Evolutionary conservation across 345 rosid species (phyloP), one percentile per base, ranked within the genome.

Genomic region (Ricinus communis): DNA sequence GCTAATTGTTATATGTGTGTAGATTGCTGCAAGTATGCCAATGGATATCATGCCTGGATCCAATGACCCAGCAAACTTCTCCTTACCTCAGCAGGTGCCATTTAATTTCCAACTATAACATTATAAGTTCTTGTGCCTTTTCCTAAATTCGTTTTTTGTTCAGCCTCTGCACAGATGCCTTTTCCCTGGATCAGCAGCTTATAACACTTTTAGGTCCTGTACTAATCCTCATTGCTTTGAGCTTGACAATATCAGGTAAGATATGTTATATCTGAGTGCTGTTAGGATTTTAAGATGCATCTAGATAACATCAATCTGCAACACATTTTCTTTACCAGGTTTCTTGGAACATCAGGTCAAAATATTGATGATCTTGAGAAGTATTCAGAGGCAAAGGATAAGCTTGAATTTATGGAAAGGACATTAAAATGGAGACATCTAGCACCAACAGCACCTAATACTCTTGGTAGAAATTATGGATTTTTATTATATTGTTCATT

Each of bases 281-380:
- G 11, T 61, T 5, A 62, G 19, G 6, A 52, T 43, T 1, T 46
- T 63, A n/a, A 31, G 45, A 76, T 68, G 30, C 62, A 61, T 58
- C 49, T 21, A 46, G 70, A 52, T 72, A 49, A 15, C 13, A 38
- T 51, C 33, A 24, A 47, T 24, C n/a, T 21, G 40, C 21, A 21
- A 15, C 4, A 30, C 27, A 6, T 33, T 45, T 33, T 67, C 38
- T 47, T 72, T 74, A 75, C 30, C 72, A 96, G 98, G 77, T 91
- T 96, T 85, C 98, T 96, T 75, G 97, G 99, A 82, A 96, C 99
- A 30, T 96, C 99, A n/a, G 99, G 98, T 76, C 98, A 96, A 81
- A 96, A 93, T 61, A 86, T 96, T 27, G 91, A 91, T 69, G 99
- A 93, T 83, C 94, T 96, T 63, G 82, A 82, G 58, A 93, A 93